Conservation (phyloP, 495 filamentous ascomycete species). For the Daldinia loculata region DNA sequence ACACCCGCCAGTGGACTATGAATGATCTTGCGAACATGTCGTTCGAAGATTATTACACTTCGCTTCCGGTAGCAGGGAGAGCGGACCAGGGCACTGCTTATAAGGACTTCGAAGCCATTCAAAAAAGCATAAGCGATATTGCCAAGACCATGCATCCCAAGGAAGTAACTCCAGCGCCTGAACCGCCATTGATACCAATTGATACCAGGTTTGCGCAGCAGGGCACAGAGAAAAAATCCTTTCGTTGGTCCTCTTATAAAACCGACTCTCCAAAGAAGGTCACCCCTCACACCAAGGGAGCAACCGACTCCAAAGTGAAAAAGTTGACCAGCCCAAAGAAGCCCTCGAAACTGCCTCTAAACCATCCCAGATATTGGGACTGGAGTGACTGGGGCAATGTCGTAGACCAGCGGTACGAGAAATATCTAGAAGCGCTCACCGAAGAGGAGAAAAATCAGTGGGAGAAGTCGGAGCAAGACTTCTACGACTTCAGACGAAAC, state of each 20-base stretch:
- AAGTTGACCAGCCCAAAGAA: not conserved
- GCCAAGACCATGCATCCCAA: too few species aligned
- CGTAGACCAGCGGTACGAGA: not conserved
- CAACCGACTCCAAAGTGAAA: too few species aligned
- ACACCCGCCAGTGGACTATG: constrained; percentile 2
- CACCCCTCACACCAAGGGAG: too few species aligned
- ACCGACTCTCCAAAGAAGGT: too few species aligned
- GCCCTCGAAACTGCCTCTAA: not conserved
- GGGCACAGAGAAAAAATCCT: too few species aligned
- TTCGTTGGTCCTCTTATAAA: too few species aligned
- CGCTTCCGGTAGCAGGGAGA: not conserved
- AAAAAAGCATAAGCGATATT: not conserved
- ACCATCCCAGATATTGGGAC: not conserved
- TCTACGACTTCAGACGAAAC: not conserved
- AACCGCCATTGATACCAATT: too few species aligned
- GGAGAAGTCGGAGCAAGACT: not conserved
- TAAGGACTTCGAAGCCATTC: not conserved
- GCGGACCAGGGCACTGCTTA: not conserved
- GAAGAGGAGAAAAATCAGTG: not conserved
- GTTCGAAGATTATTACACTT: constrained; percentile 13
- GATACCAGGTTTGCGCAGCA: too few species aligned
- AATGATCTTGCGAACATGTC: not conserved
- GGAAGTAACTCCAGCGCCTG: not conserved
- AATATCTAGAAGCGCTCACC: not conserved
- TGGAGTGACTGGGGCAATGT: not conserved